Base-by-base conservation (phyloP, 2,329 filamentous ascomycete genomes). In the Cercospora beticola region DNA sequence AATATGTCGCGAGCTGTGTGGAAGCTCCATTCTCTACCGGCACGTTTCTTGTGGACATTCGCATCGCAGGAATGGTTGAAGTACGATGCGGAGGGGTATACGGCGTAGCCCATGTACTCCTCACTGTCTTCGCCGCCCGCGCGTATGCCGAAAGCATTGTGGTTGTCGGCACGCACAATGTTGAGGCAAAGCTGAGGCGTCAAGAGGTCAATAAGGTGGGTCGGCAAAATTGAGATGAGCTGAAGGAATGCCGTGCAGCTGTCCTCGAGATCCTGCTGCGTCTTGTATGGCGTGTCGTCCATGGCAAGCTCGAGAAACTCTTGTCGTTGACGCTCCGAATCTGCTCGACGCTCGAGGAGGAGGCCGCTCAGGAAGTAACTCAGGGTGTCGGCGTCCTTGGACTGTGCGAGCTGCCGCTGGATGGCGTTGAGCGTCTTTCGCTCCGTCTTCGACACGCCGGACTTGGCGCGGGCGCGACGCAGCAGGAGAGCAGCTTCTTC, bases 1-100 rank as follows among this genome's bases (percentile, higher is more conserved):
- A 64, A 57, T 2, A 84, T 75, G 36, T 81, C 77, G 66, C 73
- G 70, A 0, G 69, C 76, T 2, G 80, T 74, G 46, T 74, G 72
- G 62, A 85, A 85, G 52, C 74, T 67, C 83, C 83, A 85, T 26
- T 59, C 68, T 43, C 80, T 72, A 0, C 82, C 82, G 1, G 75
- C 74, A 9, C 83, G 74, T 49, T 70, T 74, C 77, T 84, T 84
- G 56, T 73, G 74, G 1, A 85, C 69, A 54, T 82, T 84, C 26
- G 82, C 82, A 16, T 62, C 73, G 72, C 83, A 85, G 5, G 78
- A 81, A 70, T 85, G 83, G 62, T 85, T 85, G 76, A 83, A 85
- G 74, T 83, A 84, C 69, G 79, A 82, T 0, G 83, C 82, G 5
- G 75, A 74, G 0, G 82, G 81, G 79, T 82, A 85, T 36, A 83